These are phyloP conservation scores for Emydomyces testavorans DNA, from an alignment of 2,329 filamentous ascomycete genomes.

Conservation along the genomic window DNA sequence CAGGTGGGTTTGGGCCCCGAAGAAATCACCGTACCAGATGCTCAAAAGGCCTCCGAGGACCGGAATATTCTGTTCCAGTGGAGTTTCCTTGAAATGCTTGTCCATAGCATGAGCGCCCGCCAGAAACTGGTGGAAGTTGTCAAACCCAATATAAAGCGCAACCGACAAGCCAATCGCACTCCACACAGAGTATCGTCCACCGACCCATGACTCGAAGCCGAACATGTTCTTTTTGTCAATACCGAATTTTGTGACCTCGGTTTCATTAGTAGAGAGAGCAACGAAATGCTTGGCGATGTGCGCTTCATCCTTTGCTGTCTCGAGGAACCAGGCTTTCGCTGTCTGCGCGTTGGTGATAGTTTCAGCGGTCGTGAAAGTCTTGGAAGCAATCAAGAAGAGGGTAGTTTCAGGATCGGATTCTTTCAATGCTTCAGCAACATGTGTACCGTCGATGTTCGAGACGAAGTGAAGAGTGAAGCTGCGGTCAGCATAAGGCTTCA, in stretches of 20 bases:
- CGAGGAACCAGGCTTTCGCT: conserved; percentile 92
- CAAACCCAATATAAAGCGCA: conserved; percentile 85
- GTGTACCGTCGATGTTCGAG: conserved; percentile 98
- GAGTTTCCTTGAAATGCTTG: conserved; percentile 88
- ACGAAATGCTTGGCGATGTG: conserved; percentile 97
- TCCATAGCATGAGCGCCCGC: conserved; percentile 95
- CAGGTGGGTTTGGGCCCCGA: conserved; percentile 92
- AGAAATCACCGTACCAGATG: conserved; percentile 99
- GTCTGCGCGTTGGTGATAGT: conserved; percentile 95
- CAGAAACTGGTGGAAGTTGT: conserved; percentile 96
- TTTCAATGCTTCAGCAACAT: conserved; percentile 86
- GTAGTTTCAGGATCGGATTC: conserved; percentile 90
- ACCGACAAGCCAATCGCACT: conserved; percentile 95
- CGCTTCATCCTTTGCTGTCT: conserved; percentile 60
- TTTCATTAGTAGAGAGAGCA: conserved; percentile 88
- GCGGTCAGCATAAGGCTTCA: conserved; percentile 84
- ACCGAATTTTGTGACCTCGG: conserved; percentile 93
- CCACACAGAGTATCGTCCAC: conserved; percentile 97
- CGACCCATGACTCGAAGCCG: conserved; percentile 96
- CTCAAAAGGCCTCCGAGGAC: conserved; percentile 82
- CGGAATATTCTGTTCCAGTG: conserved; percentile 89
- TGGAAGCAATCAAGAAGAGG: conserved; percentile 96
- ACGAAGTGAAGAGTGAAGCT: conserved; percentile 92
- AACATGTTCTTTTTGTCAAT: conserved; percentile 99
- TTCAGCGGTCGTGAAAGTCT: conserved; percentile 98